Evolutionary conservation across 106 monocot genomes (phyloP), one percentile per base, ranked within the genome.

Genomic region (Apostasia shenzhenica): DNA sequence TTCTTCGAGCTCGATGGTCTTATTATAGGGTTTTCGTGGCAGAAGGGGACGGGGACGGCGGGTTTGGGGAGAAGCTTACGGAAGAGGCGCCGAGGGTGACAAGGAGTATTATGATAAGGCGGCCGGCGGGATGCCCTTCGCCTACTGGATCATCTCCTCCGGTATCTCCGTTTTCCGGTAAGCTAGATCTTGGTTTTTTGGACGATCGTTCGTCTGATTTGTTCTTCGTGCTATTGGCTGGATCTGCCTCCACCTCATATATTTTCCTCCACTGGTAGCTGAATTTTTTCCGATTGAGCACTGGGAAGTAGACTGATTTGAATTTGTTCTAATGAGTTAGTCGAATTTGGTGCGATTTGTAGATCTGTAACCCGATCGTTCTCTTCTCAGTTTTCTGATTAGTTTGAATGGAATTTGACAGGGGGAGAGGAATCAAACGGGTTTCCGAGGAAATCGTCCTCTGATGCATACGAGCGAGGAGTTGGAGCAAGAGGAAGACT

Each of bases 91-190:
- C 86, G 67, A 77, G 67, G 78, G 95, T 95, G 68, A 92, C 95
- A 64, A 69, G 91, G 66, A 92, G 84, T 76, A 95, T 95, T 73
- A 95, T 95, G 95, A 92, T 95, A 43, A 86, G 81, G 80, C 76
- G 82, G 61, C 92, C 95, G 43, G 59, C 84, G 5, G 86, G 90
- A 41, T 89, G 80, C 59, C 84, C 89, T 11, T 78, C 86, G 56
- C 73, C 87, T 26, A 86, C 77, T 0, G 83, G 78, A 14, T 73
- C 78, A 8, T 86, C 91, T 2, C 88, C 91, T 39, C 95, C 88
- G 48, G 54, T 83, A 13, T 95, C 95, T 2, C 92, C 95, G 11
- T 89, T 92, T 76, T 84, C 81, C 56, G 83, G 85, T 76, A 74
- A 81, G 84, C 53, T 61, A 4, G 50, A 50, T 50, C 50, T 59